These are phyloP conservation scores for Fusarium dlaminii DNA, from an alignment of 2,329 filamentous ascomycete species.

Conservation along the genomic window DNA sequence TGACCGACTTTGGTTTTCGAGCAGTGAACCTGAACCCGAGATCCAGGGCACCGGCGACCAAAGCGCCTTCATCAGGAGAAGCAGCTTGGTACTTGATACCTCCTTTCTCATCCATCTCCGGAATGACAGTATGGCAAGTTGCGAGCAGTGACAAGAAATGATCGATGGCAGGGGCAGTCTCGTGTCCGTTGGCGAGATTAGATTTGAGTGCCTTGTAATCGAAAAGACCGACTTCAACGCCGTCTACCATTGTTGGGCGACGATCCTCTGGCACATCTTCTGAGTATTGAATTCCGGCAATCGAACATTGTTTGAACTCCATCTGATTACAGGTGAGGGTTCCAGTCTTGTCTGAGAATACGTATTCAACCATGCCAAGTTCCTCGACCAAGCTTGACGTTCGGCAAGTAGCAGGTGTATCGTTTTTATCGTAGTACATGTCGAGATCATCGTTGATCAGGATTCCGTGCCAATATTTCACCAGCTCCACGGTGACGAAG, in stretches of 20 bases:
- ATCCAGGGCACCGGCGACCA: slow-evolving; percentile 87
- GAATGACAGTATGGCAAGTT: slow-evolving; percentile 97
- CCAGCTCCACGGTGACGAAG: slow-evolving; percentile 96
- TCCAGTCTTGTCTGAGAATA: slow-evolving; percentile 98
- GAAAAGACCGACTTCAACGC: slow-evolving; percentile 80
- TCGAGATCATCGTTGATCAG: slow-evolving; percentile 97
- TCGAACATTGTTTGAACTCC: slow-evolving; percentile 96
- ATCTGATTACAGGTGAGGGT: slow-evolving; percentile 98
- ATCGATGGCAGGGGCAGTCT: slow-evolving; percentile 64
- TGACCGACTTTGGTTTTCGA: slow-evolving; percentile 87
- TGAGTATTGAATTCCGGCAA: slow-evolving; percentile 92
- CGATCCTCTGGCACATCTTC: slow-evolving; percentile 93
- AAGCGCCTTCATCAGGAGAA: slow-evolving; percentile 95
- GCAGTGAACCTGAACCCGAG: slow-evolving; percentile 92
- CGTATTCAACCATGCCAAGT: slow-evolving; percentile 96
- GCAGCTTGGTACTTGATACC: slow-evolving; percentile 98
- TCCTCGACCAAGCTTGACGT: slow-evolving; percentile 98
- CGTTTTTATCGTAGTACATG: slow-evolving; percentile 95
- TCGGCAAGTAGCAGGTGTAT: slow-evolving; percentile 94
- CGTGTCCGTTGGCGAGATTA: slow-evolving; percentile 69
- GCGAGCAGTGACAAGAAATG: slow-evolving; percentile 89
- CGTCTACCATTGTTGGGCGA: slow-evolving; percentile 80
- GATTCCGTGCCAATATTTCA: slow-evolving; percentile 98
- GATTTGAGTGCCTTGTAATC: slow-evolving; percentile 80
- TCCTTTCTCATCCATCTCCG: slow-evolving; percentile 82